These are phyloP conservation scores for Leccinum aurantiacum DNA, from an alignment of 768 basidiomycete genomes.

Conservation along the genomic window DNA sequence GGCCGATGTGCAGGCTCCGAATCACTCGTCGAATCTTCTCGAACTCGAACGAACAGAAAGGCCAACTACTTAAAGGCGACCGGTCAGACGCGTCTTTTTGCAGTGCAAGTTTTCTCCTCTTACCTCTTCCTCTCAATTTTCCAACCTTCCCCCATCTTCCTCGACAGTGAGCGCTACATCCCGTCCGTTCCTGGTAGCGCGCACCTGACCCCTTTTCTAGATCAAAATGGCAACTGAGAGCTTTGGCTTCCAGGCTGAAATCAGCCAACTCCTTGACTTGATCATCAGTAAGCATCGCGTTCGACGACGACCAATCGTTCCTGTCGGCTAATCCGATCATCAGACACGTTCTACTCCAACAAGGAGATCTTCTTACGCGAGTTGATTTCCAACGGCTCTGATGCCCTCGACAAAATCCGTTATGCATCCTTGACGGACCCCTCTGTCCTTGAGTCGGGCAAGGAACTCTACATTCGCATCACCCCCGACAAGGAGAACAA, in stretches of 20 bases:
- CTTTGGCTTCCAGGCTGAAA: conserved; percentile 99
- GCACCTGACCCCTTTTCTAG: conserved; percentile 18
- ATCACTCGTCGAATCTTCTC: conserved; percentile 43
- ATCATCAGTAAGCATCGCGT: conserved; percentile 80
- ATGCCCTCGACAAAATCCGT: conserved; percentile 99
- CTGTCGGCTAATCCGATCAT: conserved; percentile 12
- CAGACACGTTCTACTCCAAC: conserved; percentile 99
- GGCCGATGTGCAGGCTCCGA: conserved; percentile 7
- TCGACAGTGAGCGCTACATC: conserved; percentile 17
- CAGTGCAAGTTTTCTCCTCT: conserved; percentile 6
- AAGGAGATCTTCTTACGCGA: conserved; percentile 99
- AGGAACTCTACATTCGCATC: conserved; percentile 94
- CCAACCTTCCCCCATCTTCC: conserved; percentile 7
- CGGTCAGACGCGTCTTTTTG: conserved; percentile 19
- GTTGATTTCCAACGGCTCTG: conserved; percentile 94
- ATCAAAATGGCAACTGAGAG: conserved; percentile 72
- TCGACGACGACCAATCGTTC: background rate
- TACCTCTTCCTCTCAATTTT: conserved; percentile 14
- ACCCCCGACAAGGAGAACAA: conserved; percentile 96
- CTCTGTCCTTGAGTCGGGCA: conserved; percentile 81
- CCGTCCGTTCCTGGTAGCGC: background rate
- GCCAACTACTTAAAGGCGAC: conserved; percentile 38
- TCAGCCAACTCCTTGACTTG: conserved; percentile 96
- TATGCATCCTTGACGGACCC: conserved; percentile 96
- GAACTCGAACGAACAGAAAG: conserved; percentile 43